Evolutionary conservation across 2,329 filamentous ascomycete species (phyloP).

Genomic region (Pyricularia grisea): DNA sequence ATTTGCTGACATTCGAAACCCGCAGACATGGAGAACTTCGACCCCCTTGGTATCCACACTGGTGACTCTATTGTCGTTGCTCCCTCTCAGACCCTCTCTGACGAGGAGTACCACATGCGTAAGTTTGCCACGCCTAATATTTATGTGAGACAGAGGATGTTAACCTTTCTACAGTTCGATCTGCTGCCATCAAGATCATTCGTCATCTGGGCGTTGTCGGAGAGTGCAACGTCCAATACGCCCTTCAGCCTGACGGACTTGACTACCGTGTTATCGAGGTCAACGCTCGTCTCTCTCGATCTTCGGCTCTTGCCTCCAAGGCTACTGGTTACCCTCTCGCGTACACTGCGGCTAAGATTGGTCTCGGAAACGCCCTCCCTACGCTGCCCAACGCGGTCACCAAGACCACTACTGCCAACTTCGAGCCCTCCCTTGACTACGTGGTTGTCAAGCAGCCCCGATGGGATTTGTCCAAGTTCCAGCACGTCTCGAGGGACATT

Average conservation of each 20-base stretch:
- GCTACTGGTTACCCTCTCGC: conserved; percentile 93
- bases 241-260: conserved; percentile 84
- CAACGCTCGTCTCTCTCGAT: conserved; percentile 91
- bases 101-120: conserved; percentile 96
- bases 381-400: conserved; percentile 97
- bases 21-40: conserved; percentile 93
- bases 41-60: conserved; percentile 94
- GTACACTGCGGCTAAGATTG: conserved; percentile 93
- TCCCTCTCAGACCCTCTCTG: conserved; percentile 90
- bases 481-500: conserved; percentile 96
- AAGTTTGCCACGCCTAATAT: neutral
- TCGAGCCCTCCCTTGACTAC: conserved; percentile 94
- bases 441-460: conserved; percentile 98
- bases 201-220: conserved; percentile 94
- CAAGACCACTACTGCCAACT: conserved; percentile 94
- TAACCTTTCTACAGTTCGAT: conserved; percentile 48
- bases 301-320: conserved; percentile 91
- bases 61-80: conserved; percentile 98
- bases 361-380: conserved; percentile 86
- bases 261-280: conserved; percentile 99
- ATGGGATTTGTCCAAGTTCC: conserved; percentile 98
- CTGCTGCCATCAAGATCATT: conserved; percentile 94
- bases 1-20: neutral
- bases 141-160: neutral
- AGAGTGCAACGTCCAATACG: conserved; percentile 99